Base-by-base conservation (phyloP, 441 rosid genomes). In the Erysimum pusillum region DNA sequence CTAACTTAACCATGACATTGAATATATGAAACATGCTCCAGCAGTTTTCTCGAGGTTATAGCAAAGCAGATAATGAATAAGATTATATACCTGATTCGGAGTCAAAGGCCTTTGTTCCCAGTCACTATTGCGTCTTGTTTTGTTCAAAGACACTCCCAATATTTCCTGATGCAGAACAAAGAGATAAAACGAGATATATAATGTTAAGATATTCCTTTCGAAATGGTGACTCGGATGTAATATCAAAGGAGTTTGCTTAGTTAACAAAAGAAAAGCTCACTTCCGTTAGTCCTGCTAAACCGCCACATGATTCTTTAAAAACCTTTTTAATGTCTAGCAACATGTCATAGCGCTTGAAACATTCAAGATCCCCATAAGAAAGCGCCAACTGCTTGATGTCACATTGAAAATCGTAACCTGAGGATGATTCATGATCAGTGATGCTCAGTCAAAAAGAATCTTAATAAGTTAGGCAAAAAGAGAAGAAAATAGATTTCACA, bases 41-140 rank as follows among this genome's bases (percentile, higher is more conserved):
- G 42, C 52, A 28, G 60, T 35, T 57, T 54, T 35, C 22, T 63
- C 2, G 14, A n/a, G 57, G 54, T 38, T 59, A 32, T 41, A 67
- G 62, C 45, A 48, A 20, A 58, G 14, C 9, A 42, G 70, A 15
- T 74, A 17, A 57, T 18, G 42, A 32, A 15, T 8, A 48, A 12
- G 28, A 58, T 59, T 2, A 76, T 11, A n/a, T 79, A 92, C 99
- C 96, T 94, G 97, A 78, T 88, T 86, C 85, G 42, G 85, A 41
- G 80, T 86, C 85, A 94, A 83, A 61, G 97, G 99, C 17, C 97
- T 83, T 75, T 83, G 85, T 81, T 92, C 96, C 98, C 98, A 94
- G 78, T 94, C 79, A 81, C 95, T 88, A 70, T 90, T 90, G 68
- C 91, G 87, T 77, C 92, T 89, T 44, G 93, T 90, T 85, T 94